Evolutionary conservation across 495 filamentous ascomycete genomes (phyloP).

Genomic region (Talaromyces adpressus): DNA sequence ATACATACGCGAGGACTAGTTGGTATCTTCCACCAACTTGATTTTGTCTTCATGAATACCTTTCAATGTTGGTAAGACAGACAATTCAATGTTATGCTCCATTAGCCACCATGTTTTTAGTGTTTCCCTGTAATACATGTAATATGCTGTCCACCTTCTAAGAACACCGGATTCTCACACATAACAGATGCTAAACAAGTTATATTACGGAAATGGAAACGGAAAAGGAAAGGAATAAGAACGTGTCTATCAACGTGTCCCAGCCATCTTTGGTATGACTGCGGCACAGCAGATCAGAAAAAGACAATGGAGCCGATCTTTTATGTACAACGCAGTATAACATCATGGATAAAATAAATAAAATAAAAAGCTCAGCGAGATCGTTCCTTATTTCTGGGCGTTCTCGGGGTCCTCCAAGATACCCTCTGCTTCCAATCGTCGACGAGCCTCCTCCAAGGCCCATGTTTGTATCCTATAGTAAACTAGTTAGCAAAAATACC

Average conservation of each 20-base stretch:
- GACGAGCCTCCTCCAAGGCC: slow-evolving; percentile 92
- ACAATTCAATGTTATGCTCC: not conserved
- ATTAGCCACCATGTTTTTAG: not conserved
- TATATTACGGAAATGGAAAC: slow-evolving; percentile 13
- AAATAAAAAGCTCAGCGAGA: slow-evolving; percentile 9
- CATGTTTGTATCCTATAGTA: slow-evolving; percentile 88
- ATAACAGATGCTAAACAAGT: not conserved
- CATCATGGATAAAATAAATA: slow-evolving; percentile 14
- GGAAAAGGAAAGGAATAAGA: slow-evolving; percentile 22
- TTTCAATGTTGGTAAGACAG: not conserved
- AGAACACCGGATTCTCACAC: not conserved
- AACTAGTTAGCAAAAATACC: not conserved
- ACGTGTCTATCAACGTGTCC: slow-evolving; percentile 33
- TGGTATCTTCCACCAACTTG: too few species aligned
- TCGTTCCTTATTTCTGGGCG: slow-evolving; percentile 28
- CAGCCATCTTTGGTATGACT: slow-evolving; percentile 9
- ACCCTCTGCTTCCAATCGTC: slow-evolving; percentile 89
- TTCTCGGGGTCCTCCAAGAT: slow-evolving; percentile 73
- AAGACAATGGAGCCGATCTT: slow-evolving; percentile 20
- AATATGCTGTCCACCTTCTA: not conserved
- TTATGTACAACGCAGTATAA: slow-evolving; percentile 43
- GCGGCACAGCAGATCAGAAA: slow-evolving; percentile 23
- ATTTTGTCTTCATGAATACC: not conserved
- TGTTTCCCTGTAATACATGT: not conserved
- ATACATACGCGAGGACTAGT: not conserved